Conservation (phyloP, 768 basidiomycete species). For the Leccinum variicolor region DNA sequence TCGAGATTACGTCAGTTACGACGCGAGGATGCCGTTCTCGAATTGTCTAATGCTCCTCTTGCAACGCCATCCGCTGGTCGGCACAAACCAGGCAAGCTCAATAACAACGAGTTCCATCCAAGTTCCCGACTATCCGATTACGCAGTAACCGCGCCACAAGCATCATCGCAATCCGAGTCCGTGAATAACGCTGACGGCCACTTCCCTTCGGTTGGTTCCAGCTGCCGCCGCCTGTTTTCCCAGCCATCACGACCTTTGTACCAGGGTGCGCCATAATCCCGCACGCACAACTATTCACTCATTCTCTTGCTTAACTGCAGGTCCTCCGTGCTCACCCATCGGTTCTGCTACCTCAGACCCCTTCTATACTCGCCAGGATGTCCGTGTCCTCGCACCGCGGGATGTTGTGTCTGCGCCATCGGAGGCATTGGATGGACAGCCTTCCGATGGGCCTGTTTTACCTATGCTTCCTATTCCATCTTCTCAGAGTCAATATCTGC, state of each 20-base stretch:
- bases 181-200: neutral
- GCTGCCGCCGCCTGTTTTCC: neutral
- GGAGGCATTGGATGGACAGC: conserved; percentile 1
- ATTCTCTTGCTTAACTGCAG: neutral
- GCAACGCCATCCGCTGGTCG: conserved; percentile 7
- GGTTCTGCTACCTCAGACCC: neutral
- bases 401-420: neutral
- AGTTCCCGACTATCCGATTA: neutral
- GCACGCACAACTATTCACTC: neutral
- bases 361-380: neutral
- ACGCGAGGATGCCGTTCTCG: neutral
- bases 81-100: neutral
- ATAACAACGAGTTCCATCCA: neutral
- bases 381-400: neutral
- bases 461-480: conserved; percentile 21
- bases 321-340: neutral
- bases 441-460: neutral
- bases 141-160: conserved; percentile 16
- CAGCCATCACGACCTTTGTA: neutral
- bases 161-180: conserved; percentile 2
- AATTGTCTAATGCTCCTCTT: neutral
- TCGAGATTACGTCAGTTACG: neutral
- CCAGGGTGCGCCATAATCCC: neutral
- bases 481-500: conserved; percentile 34
- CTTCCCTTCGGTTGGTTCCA: conserved; percentile 4